phyloP scores from a whole-genome alignment of 176 grass and related monocot genomes.

The Tillandsia leiboldiana region DNA sequence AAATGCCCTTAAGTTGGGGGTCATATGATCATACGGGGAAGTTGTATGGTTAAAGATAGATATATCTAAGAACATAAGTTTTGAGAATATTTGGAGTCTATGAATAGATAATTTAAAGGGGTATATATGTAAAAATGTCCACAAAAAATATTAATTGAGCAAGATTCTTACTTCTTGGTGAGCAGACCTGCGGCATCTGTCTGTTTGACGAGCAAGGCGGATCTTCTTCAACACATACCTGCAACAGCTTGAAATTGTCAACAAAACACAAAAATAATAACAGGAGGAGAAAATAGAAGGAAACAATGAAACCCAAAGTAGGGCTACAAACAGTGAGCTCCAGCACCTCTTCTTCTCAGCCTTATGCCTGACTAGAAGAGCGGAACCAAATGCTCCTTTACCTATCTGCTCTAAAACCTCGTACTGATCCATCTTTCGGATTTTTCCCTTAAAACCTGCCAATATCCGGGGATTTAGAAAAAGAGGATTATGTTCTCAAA shows the following conservation, averaged over 20 bases:
- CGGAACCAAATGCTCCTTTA: conserved; percentile 90
- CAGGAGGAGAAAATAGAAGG: background rate
- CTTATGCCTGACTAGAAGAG: conserved; percentile 88
- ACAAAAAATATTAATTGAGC: background rate
- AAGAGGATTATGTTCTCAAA: background rate
- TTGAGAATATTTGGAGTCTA: no score
- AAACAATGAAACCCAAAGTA: background rate
- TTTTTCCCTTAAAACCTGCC: conserved; percentile 12
- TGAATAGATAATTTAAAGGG: background rate
- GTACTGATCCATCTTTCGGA: conserved; percentile 70
- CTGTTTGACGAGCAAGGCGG: conserved; percentile 68
- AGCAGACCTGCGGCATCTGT: conserved; percentile 75
- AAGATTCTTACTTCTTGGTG: conserved; percentile 66
- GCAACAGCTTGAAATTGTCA: background rate
- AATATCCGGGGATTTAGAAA: conserved; percentile 10
- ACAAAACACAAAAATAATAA: background rate
- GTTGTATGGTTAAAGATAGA: no score
- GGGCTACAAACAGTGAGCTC: background rate
- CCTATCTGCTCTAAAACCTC: conserved; percentile 99
- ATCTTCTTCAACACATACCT: conserved; percentile 99
- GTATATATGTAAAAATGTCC: background rate
- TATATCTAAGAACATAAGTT: no score
- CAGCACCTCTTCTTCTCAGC: conserved; percentile 89
- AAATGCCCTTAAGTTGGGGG: no score
- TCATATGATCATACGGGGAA: no score